Conservation (phyloP, 208 protist genomes). For the Crithidia thermophila region DNA sequence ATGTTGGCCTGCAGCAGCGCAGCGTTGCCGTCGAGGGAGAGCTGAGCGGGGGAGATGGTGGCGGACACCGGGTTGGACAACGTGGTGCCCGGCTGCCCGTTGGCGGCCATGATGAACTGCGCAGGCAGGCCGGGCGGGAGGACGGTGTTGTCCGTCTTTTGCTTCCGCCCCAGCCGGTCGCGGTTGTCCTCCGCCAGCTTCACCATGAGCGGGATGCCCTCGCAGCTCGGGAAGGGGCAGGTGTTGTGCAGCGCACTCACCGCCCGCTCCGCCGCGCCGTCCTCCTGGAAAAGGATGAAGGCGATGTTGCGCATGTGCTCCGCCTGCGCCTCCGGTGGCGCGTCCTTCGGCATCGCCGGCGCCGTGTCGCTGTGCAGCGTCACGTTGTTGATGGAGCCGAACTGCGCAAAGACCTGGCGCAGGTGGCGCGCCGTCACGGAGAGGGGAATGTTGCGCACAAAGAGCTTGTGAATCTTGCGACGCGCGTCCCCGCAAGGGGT, state of each 20-base stretch:
- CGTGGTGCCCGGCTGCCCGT: constrained; percentile 2
- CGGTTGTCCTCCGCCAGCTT: constrained; percentile 73
- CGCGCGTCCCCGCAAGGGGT: constrained; percentile 71
- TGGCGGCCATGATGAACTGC: constrained; percentile 1
- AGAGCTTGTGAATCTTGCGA: constrained; percentile 74
- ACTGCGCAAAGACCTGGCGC: constrained; percentile 44
- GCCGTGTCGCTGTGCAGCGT: constrained; percentile 77
- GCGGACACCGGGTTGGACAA: constrained; percentile 20
- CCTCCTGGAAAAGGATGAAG: constrained; percentile 67
- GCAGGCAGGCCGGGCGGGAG: not conserved
- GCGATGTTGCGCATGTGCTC: constrained; percentile 65
- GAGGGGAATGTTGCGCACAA: constrained; percentile 85
- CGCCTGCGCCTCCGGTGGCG: constrained; percentile 5
- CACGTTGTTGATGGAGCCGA: constrained; percentile 60
- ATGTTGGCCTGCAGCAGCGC: constrained; percentile 10
- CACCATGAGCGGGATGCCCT: constrained; percentile 66
- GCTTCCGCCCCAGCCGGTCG: constrained; percentile 48
- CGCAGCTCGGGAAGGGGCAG: constrained; percentile 55
- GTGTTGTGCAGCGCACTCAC: constrained; percentile 59
- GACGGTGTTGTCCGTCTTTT: constrained; percentile 9
- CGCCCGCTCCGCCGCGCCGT: constrained; percentile 63
- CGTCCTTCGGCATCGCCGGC: constrained; percentile 22
- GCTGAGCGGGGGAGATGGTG: constrained; percentile 17
- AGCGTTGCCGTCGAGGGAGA: constrained; percentile 16
- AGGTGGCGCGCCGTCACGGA: constrained; percentile 51